phyloP scores from a whole-genome alignment of 192 early-diverging fungal species.

The Coemansia sp. region DNA sequence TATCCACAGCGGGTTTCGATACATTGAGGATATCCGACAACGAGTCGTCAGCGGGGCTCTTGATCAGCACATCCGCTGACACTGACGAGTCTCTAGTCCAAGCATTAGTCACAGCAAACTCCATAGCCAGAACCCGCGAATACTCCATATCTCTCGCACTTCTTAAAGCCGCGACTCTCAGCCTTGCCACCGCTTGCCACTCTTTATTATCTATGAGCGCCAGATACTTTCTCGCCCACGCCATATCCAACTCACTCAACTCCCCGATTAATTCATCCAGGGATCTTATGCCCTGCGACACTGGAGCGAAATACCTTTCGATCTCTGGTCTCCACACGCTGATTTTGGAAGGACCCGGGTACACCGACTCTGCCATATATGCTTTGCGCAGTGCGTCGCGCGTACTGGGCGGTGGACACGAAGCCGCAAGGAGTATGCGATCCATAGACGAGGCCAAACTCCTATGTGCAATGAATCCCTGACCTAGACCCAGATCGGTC shows the following conservation, averaged over 20 bases:
- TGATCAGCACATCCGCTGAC: not conserved
- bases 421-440: constrained; percentile 43
- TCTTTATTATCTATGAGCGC: not conserved
- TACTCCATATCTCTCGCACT: constrained; percentile 21
- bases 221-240: constrained; percentile 33
- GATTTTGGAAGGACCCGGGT: constrained; percentile 44
- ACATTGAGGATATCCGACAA: constrained; percentile 1
- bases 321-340: constrained; percentile 41
- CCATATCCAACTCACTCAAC: constrained; percentile 9
- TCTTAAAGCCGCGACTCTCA: constrained; percentile 33
- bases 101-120: constrained; percentile 19
- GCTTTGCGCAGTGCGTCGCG: constrained; percentile 44
- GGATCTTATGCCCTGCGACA: constrained; percentile 5
- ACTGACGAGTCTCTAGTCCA: constrained; percentile 12
- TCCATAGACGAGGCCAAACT: constrained; percentile 16
- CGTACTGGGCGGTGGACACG: constrained; percentile 49
- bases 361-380: constrained; percentile 36
- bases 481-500: constrained; percentile 25
- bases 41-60: not conserved
- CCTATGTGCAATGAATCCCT: constrained; percentile 35
- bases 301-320: constrained; percentile 28
- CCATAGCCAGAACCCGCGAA: constrained; percentile 31
- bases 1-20: constrained; percentile 6
- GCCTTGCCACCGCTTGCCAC: constrained; percentile 1
- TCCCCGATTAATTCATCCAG: constrained; percentile 11